Evolutionary conservation across 352 stramenopile genomes (phyloP).

Genomic region (Pythium volutum): DNA sequence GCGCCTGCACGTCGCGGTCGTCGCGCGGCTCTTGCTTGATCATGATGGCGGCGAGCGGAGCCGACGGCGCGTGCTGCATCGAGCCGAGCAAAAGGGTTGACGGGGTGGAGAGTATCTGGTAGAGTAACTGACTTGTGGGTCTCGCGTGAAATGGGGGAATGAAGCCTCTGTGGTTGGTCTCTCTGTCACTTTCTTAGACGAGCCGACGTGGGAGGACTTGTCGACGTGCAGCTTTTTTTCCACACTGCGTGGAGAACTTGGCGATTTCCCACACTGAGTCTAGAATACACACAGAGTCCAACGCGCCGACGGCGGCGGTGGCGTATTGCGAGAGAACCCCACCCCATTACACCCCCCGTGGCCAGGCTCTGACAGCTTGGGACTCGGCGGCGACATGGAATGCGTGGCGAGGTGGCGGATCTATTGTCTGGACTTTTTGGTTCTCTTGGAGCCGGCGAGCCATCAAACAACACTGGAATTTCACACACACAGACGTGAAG

Average conservation of each 20-base stretch:
- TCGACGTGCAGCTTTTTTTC: no score
- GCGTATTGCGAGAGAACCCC: not conserved
- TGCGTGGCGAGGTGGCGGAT: not conserved
- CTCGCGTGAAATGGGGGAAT: no score
- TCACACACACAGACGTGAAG: not conserved
- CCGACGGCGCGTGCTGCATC: no score
- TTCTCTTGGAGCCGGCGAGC: not conserved
- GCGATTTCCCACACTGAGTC: no score
- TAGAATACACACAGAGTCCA: no score
- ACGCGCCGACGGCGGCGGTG: not conserved
- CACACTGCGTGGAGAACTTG: not conserved
- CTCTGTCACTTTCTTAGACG: no score
- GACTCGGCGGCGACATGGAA: not conserved
- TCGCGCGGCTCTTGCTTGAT: conserved; percentile 12
- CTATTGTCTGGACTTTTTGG: not conserved
- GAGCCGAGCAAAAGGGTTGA: not conserved
- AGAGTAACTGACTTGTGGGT: not conserved
- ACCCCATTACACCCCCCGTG: not conserved
- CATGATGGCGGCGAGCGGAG: not conserved
- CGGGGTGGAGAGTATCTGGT: not conserved
- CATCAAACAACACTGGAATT: not conserved
- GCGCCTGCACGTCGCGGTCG: not conserved
- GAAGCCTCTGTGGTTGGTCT: no score
- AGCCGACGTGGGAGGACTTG: no score
- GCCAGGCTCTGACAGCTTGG: not conserved